Percentiles rank a stretch among this genome's conserved stretches.
Evolutionary conservation across 1,284 basidiomycete genomes (phyloP).

Genomic region (Exobasidium cylindrosporum): DNA sequence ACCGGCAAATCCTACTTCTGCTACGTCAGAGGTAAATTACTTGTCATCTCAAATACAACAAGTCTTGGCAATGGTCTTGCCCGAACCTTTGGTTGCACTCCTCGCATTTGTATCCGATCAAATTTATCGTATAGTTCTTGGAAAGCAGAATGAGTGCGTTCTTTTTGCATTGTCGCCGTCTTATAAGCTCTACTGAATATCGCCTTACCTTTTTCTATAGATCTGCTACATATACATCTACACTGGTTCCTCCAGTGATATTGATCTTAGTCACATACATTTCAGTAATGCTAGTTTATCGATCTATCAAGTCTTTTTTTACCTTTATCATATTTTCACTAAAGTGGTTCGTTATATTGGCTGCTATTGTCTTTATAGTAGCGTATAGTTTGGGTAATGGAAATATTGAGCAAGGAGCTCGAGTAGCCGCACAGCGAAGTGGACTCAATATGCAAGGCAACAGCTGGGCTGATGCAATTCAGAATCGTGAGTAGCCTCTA

Average conservation of each 20-base stretch:
- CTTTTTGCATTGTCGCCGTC: too few species aligned
- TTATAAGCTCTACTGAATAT: too few species aligned
- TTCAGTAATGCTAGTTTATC: neutral
- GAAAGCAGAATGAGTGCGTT: slow-evolving; percentile 3
- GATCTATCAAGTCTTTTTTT: slow-evolving; percentile 6
- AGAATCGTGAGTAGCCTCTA: slow-evolving; percentile 8
- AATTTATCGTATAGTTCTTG: slow-evolving; percentile 3
- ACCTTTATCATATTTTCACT: slow-evolving; percentile 7
- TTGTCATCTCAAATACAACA: slow-evolving; percentile 9
- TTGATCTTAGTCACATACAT: slow-evolving; percentile 6
- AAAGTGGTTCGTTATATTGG: slow-evolving; percentile 6
- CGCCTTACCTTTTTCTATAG: neutral
- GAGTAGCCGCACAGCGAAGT: neutral
- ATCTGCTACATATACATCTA: slow-evolving; percentile 6
- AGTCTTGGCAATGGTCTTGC: neutral
- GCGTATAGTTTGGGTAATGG: slow-evolving; percentile 8
- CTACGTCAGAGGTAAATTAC: neutral
- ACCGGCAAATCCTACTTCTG: neutral
- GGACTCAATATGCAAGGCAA: slow-evolving; percentile 1
- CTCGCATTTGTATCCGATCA: slow-evolving; percentile 3
- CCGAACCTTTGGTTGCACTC: neutral
- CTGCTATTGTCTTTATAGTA: neutral
- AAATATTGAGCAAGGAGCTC: slow-evolving; percentile 6
- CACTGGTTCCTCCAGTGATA: slow-evolving; percentile 5
- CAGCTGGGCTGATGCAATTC: slow-evolving; percentile 5